Base-by-base conservation (phyloP, 805 yeast genomes). In the Candida pseudofarinosa region DNA sequence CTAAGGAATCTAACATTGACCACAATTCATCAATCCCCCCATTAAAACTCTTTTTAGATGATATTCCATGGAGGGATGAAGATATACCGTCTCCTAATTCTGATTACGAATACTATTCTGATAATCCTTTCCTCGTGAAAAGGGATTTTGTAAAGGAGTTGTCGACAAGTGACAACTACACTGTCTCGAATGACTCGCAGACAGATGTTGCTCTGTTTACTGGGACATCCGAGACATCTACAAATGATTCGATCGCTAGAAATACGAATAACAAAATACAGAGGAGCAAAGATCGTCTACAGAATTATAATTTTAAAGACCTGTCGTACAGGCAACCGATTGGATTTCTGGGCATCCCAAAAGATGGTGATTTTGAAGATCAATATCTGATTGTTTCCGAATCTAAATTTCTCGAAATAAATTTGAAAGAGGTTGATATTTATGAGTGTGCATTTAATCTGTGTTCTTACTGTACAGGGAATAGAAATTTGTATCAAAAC, bases 401-500 rank as follows among this genome's bases (percentile, higher is more conserved):
- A 12, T 38, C 46, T 13, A 33, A 31, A n/a, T 8, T 38, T 20
- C 18, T 17, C 13, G 39, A 26, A 14, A 30, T 15, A 14, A 33
- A 28, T 14, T 32, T 15, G 14, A n/a, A 19, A 15, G 17, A 19
- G 12, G 23, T 28, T 10, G 16, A 23, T 4, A 37, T 60, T 2
- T 58, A 47, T 37, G n/a, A 43, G 12, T 64, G 69, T 43, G 58
- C 61, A 6, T 55, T 64, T 39, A 43, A 43, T 3, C 33, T 38
- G 3, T 64, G 69, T 44, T 40, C 44, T 20, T 61, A 59, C 35
- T 54, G 63, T 30, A 61, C 65, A 1, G 66, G 65, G 0, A 61
- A 62, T 41, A 57, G 52, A 33, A 23, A 40, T 3, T 33, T 59
- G 36, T 63, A 58, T 48, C 53, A 55, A 40, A 45, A 43, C 12